Percentiles rank a stretch among this genome's conserved stretches.
These are phyloP conservation scores for Colletotrichum plurivorum DNA, from an alignment of 2,329 filamentous ascomycete species.

Conservation along the genomic window DNA sequence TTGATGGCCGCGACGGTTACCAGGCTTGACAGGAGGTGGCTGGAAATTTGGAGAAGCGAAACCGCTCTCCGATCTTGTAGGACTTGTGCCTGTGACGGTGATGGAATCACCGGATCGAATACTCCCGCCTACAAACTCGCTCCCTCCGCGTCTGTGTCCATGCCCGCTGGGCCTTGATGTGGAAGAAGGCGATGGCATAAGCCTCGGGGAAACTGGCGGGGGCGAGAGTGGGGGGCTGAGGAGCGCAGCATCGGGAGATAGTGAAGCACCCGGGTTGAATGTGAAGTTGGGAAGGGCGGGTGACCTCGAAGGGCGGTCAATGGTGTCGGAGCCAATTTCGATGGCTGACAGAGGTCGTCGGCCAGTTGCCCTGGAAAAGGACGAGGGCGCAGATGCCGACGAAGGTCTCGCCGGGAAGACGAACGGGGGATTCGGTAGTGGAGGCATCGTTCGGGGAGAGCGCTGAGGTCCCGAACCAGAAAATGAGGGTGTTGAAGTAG, in stretches of 20 bases:
- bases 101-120: conserved; percentile 70
- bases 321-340: conserved; percentile 55
- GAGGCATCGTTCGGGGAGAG: conserved; percentile 54
- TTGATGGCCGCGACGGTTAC: conserved; percentile 76
- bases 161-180: conserved; percentile 66
- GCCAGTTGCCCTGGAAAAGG: conserved; percentile 62
- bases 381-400: conserved; percentile 62
- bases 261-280: conserved; percentile 66
- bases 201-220: conserved; percentile 56
- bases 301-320: conserved; percentile 48
- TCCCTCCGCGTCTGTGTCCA: conserved; percentile 84
- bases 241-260: conserved; percentile 54
- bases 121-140: conserved; percentile 88
- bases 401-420: conserved; percentile 70
- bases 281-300: conserved; percentile 67
- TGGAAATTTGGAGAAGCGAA: conserved; percentile 70
- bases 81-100: conserved; percentile 76
- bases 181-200: conserved; percentile 70
- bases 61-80: conserved; percentile 74
- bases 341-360: conserved; percentile 69
- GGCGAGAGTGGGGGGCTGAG: conserved; percentile 71
- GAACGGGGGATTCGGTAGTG: conserved; percentile 75
- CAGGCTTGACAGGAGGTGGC: conserved; percentile 61
- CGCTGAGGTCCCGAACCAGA: conserved; percentile 50
- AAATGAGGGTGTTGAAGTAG: conserved; percentile 43